A percentile compares a stretch with the other conserved stretches of the same genome.
Conservation (phyloP, 1,284 basidiomycete genomes). For the Fomitopsis pinicola region DNA sequence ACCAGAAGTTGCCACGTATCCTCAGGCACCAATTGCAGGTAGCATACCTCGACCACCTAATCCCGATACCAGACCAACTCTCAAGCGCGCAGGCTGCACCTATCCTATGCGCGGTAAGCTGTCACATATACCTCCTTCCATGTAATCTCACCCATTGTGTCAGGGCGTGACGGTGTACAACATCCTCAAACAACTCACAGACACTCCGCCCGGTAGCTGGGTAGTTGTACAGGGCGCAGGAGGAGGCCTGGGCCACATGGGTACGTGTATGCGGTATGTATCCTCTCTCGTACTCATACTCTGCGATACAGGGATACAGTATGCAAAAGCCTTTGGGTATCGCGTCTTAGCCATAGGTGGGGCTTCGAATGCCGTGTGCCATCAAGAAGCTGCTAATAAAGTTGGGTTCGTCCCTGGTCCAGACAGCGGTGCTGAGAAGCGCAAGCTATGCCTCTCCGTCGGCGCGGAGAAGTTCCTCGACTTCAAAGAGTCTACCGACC, state of each 20-base stretch:
- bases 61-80: constrained; percentile 66
- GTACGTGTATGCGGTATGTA: constrained; percentile 23
- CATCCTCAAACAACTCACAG: constrained; percentile 52
- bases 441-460: constrained; percentile 49
- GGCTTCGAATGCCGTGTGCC: background rate
- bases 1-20: background rate
- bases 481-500: constrained; percentile 51
- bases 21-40: constrained; percentile 1
- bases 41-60: constrained; percentile 39
- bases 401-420: background rate
- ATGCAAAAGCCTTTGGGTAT: constrained; percentile 60
- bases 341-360: constrained; percentile 67
- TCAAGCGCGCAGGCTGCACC: constrained; percentile 70
- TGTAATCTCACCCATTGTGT: background rate
- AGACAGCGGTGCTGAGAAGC: constrained; percentile 67
- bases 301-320: constrained; percentile 48
- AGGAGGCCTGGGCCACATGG: constrained; percentile 56
- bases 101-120: constrained; percentile 69
- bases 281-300: constrained; percentile 9
- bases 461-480: constrained; percentile 73
- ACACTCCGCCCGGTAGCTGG: constrained; percentile 55
- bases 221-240: constrained; percentile 69
- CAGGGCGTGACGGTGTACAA: constrained; percentile 68
- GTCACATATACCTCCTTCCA: background rate
- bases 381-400: background rate